Base-by-base conservation (phyloP, 2,329 filamentous ascomycete genomes). In the Xylariaceae sp. region DNA sequence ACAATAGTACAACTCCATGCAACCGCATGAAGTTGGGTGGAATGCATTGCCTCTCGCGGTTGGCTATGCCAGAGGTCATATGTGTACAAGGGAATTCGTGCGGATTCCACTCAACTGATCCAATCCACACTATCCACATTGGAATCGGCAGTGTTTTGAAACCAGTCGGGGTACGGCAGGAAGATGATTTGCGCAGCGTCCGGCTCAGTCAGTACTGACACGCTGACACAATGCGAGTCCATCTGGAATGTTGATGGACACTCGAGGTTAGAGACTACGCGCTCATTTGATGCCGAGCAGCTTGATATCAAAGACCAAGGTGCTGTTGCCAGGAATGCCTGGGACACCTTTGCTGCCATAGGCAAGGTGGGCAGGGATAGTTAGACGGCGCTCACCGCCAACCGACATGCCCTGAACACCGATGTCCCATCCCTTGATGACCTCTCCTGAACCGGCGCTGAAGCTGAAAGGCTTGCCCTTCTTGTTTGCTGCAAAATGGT, bases 401-500 rank as follows among this genome's bases (percentile, higher is more conserved):
- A 91, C 86, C 61, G 85, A 78, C 90, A 99, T 96, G 72, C 95
- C 95, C 60, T 81, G 79, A 61, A 99, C 77, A 73, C 94, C 94
- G 58, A 97, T 82, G 70, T 99, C 95, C 95, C 94, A 97, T 61
- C 94, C 94, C 81, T 95, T 94, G 78, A 99, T 99, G 65, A 99
- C 95, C 72, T 97, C 89, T 54, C 91, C 91, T 68, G 85, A 83
- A 61, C 94, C 95, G 54, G 95, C 84, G 79, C 92, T 95, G 83
- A 97, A 97, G 60, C 81, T 81, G 77, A 99, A 99, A 51, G 95
- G 92, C 77, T 95, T 91, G 64, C 94, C 94, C 78, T 95, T 96
- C 82, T 97, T 99, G 82, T 99, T 97, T 72, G 90, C 89, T 91
- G 63, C 40, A 38, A 44, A 6, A 41, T 9, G 33, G 44, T 57